Evolutionary conservation across 2,329 filamentous ascomycete species (phyloP).

Genomic region (Ascochyta lentis): DNA sequence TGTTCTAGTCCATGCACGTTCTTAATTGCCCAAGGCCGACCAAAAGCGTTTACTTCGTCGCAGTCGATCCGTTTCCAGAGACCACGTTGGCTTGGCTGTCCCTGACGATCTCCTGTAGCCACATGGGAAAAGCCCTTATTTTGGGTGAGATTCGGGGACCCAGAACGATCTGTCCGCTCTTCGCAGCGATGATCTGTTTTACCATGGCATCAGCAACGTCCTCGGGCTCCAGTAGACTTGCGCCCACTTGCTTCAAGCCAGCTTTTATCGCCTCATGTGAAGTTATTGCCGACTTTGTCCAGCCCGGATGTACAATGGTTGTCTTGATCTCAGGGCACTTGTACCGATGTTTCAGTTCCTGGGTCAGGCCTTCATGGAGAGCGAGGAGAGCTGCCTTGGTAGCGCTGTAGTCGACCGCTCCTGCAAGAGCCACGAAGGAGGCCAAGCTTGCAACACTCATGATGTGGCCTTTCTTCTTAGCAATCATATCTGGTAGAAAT

Average conservation of each 20-base stretch:
- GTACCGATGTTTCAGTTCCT: constrained; percentile 53
- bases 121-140: constrained; percentile 40
- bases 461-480: constrained; percentile 46
- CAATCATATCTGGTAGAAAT: constrained; percentile 48
- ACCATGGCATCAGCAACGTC: constrained; percentile 53
- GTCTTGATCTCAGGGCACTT: constrained; percentile 53
- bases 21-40: background rate
- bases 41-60: background rate
- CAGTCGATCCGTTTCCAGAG: constrained; percentile 35
- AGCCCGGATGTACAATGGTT: constrained; percentile 52
- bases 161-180: constrained; percentile 52
- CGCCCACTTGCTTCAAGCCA: constrained; percentile 40
- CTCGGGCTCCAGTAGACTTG: constrained; percentile 48
- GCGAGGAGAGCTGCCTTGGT: constrained; percentile 44
- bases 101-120: constrained; percentile 45
- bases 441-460: constrained; percentile 47
- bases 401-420: constrained; percentile 44
- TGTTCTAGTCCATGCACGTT: background rate
- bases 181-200: constrained; percentile 51
- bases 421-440: constrained; percentile 41
- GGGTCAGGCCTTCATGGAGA: constrained; percentile 46
- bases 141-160: constrained; percentile 35
- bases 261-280: constrained; percentile 34
- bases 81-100: constrained; percentile 41
- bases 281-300: constrained; percentile 50